These are phyloP conservation scores for Ceratocystis huliohia DNA, from an alignment of 2,329 filamentous ascomycete species.

Conservation along the genomic window DNA sequence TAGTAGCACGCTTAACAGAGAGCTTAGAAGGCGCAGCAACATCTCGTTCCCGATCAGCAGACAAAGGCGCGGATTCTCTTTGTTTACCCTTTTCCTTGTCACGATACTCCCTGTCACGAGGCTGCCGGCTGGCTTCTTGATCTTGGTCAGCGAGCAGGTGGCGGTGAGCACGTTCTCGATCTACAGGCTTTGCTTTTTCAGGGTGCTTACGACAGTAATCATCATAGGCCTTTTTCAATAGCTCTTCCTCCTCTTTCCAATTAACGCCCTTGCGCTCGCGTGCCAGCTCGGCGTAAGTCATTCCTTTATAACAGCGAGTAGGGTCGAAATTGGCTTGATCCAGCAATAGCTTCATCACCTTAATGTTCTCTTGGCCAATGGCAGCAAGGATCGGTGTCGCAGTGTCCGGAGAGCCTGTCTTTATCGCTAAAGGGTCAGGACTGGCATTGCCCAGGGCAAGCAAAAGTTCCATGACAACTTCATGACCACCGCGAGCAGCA, in stretches of 20 bases:
- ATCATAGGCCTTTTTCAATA: conserved; percentile 66
- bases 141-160: background rate
- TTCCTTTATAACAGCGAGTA: conserved; percentile 59
- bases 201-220: conserved; percentile 43
- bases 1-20: conserved; percentile 13
- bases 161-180: conserved; percentile 26
- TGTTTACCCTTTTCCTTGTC: conserved; percentile 9
- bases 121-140: conserved; percentile 21
- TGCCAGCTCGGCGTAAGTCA: conserved; percentile 79
- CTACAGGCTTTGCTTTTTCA: conserved; percentile 40
- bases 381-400: conserved; percentile 89
- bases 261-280: conserved; percentile 69
- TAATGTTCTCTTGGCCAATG: conserved; percentile 77
- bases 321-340: conserved; percentile 72
- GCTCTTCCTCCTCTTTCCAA: conserved; percentile 76
- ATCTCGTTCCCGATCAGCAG: conserved; percentile 34
- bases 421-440: conserved; percentile 55
- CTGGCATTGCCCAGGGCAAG: conserved; percentile 54
- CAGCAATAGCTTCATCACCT: conserved; percentile 69
- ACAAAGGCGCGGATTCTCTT: background rate
- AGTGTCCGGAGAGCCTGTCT: conserved; percentile 50
- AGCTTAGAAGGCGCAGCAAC: conserved; percentile 33
- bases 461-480: conserved; percentile 69
- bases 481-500: conserved; percentile 82
- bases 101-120: conserved; percentile 27